Percentiles rank a stretch among this genome's conserved stretches.
phyloP scores from a whole-genome alignment of 2,329 filamentous ascomycete species.

The Pochonia chlamydosporia region DNA sequence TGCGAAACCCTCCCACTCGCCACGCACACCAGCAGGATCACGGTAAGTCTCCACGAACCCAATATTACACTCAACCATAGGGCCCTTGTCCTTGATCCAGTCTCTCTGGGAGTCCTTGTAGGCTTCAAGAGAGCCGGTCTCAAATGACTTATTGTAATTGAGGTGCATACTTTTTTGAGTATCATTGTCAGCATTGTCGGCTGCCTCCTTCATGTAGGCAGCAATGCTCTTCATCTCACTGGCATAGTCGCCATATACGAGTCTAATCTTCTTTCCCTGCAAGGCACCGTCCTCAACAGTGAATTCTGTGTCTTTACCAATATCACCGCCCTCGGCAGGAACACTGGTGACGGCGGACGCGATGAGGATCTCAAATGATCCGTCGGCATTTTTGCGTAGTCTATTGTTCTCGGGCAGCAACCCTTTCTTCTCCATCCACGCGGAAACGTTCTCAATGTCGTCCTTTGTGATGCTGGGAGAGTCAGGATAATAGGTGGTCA shows the following conservation, averaged over 20 bases:
- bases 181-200: slow-evolving; percentile 64
- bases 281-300: slow-evolving; percentile 52
- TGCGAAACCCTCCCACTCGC: slow-evolving; percentile 82
- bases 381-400: slow-evolving; percentile 58
- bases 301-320: slow-evolving; percentile 60
- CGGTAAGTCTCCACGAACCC: slow-evolving; percentile 84
- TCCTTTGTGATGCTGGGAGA: slow-evolving; percentile 67
- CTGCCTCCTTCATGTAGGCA: slow-evolving; percentile 62
- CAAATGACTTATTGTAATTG: slow-evolving; percentile 71
- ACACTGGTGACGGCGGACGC: slow-evolving; percentile 59
- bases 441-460: slow-evolving; percentile 68
- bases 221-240: slow-evolving; percentile 66
- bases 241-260: slow-evolving; percentile 70
- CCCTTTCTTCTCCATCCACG: slow-evolving; percentile 66
- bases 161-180: slow-evolving; percentile 68
- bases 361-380: slow-evolving; percentile 67
- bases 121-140: slow-evolving; percentile 65
- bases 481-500: slow-evolving; percentile 78
- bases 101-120: slow-evolving; percentile 76
- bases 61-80: slow-evolving; percentile 73
- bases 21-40: slow-evolving; percentile 73
- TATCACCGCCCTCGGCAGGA: slow-evolving; percentile 60
- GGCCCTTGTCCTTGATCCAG: slow-evolving; percentile 80
- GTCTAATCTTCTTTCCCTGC: slow-evolving; percentile 60
- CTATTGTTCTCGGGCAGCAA: slow-evolving; percentile 73